Conservation (phyloP, 495 filamentous ascomycete genomes). For the Daldinia vernicosa region DNA sequence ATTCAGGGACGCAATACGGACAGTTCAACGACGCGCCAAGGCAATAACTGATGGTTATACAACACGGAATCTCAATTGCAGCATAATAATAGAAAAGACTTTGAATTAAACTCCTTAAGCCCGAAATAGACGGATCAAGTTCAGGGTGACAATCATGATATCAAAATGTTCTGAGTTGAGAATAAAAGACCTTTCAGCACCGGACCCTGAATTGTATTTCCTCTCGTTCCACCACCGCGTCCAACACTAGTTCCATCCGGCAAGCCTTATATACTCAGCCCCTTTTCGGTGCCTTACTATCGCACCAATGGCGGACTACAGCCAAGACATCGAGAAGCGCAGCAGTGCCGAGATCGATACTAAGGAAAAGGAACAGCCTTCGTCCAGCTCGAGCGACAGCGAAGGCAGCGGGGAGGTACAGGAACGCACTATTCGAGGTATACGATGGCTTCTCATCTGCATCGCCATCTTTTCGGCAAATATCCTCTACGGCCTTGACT, state of each 20-base stretch:
- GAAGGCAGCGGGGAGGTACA: not conserved
- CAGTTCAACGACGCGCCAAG: not conserved
- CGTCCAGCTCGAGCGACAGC: not conserved
- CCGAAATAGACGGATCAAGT: not conserved
- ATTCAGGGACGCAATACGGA: not conserved
- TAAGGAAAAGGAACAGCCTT: not conserved
- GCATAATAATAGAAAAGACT: not conserved
- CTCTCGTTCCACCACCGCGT: not conserved
- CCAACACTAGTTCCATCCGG: not conserved
- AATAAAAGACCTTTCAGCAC: not conserved
- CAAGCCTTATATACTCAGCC: conserved; percentile 1
- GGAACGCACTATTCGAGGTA: not conserved
- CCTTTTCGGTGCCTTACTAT: not conserved
- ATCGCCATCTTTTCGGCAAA: not conserved
- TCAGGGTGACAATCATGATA: not conserved
- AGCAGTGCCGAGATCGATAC: not conserved
- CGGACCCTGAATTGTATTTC: not conserved
- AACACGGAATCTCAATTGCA: not conserved
- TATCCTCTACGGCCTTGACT: not conserved
- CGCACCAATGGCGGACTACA: not conserved
- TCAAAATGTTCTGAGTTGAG: not conserved
- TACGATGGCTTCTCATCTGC: not conserved
- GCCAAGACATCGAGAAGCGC: not conserved
- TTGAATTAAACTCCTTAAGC: not conserved
- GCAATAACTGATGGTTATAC: not conserved